A percentile compares a stretch with the other conserved stretches of the same genome.
Evolutionary conservation across 495 filamentous ascomycete species (phyloP).

Genomic region (Xylaria longipes): DNA sequence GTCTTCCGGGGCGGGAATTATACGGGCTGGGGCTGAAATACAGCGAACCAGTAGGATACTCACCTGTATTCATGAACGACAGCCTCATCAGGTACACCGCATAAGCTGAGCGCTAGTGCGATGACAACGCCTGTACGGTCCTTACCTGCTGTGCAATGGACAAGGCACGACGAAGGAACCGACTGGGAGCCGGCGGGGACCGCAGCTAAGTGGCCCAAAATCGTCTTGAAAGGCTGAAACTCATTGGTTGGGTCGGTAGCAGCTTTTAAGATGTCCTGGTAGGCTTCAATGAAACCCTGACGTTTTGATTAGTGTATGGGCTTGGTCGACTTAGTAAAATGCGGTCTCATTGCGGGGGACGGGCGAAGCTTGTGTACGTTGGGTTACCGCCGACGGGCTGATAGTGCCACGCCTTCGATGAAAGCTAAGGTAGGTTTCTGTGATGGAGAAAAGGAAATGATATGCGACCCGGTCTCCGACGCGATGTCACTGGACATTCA

Average conservation of each 20-base stretch:
- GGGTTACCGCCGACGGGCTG: background rate
- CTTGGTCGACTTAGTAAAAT: background rate
- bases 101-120: slow-evolving; percentile 64
- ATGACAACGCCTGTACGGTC: slow-evolving; percentile 69
- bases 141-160: slow-evolving; percentile 65
- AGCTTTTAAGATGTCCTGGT: slow-evolving; percentile 54
- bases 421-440: background rate
- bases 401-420: background rate
- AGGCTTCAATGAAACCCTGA: slow-evolving; percentile 61
- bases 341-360: background rate
- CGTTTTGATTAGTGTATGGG: slow-evolving; percentile 8
- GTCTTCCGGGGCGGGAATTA: background rate
- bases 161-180: slow-evolving; percentile 36
- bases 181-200: slow-evolving; percentile 36
- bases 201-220: slow-evolving; percentile 49
- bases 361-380: slow-evolving; percentile 4
- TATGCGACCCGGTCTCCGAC: background rate
- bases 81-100: slow-evolving; percentile 59
- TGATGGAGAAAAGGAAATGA: background rate
- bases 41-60: slow-evolving; percentile 9
- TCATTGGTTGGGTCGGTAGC: slow-evolving; percentile 43
- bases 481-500: slow-evolving; percentile 21
- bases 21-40: background rate
- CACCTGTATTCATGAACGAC: slow-evolving; percentile 65
- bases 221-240: slow-evolving; percentile 48